Evolutionary conservation across 139 green algal species (phyloP), one percentile per base, ranked within the genome.

Genomic region (Deuterostichococcus epilithicus): DNA sequence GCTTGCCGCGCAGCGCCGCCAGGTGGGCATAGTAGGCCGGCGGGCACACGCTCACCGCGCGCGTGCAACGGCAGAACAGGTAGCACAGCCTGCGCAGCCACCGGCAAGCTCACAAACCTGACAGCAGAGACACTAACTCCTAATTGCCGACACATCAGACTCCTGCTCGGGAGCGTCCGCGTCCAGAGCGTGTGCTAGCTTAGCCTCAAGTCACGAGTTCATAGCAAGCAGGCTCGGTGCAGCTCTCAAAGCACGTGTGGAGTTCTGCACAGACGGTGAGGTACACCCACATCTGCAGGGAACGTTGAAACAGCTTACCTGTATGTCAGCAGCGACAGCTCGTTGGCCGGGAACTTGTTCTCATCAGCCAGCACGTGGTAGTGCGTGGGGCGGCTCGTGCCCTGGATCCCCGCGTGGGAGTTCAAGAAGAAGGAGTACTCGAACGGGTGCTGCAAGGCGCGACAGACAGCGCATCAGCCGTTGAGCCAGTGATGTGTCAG

Each of bases 391-490:
- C 88, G 85, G 84, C 84, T 91, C 80, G 85, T 86, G 44, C 75
- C 79, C 87, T 96, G 89, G 35, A 97, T 88, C 68, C 90, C 88
- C 0, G 87, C 84, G 59, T 96, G 92, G 59, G 72, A 85, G 82
- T 93, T 94, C 2, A 97, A 85, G 75, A 88, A 96, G 84, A 98
- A 98, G 84, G 95, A 89, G 58, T 89, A 95, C 60, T 92, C 88
- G 13, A n/a, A 76, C 23, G 72, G 72, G 80, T 81, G 67, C 30
- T 63, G 52, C 18, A 28, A 28, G 52, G 10, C n/a, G 52, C 13
- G 28, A 13, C 8, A 63, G 18, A 28, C 52, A 63, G n/a, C n/a
- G n/a, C n/a, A n/a, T n/a, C n/a, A n/a, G n/a, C n/a, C n/a, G n/a
- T n/a, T n/a, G n/a, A n/a, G n/a, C n/a, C n/a, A n/a, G n/a, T n/a